Percentiles rank a stretch among this genome's conserved stretches.
phyloP scores from a whole-genome alignment of 352 stramenopile genomes.

The Phytophthora pluvialis region DNA sequence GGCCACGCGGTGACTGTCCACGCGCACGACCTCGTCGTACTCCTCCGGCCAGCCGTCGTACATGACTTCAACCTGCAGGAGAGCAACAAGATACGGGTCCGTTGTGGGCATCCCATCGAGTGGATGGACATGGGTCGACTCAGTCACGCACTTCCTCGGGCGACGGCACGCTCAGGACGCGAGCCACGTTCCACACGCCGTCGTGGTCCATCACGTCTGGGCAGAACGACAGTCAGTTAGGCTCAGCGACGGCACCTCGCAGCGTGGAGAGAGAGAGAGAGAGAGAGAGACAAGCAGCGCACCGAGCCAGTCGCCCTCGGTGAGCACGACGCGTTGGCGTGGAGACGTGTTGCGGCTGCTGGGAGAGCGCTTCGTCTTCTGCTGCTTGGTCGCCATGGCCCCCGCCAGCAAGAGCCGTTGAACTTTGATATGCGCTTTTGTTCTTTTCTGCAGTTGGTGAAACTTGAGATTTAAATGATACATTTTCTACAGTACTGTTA shows the following conservation, averaged over 20 bases:
- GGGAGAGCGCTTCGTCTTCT: slow-evolving; percentile 5
- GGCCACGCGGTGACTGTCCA: slow-evolving; percentile 65
- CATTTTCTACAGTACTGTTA: too few species aligned
- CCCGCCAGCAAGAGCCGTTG: not conserved
- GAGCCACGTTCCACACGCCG: slow-evolving; percentile 70
- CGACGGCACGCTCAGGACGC: slow-evolving; percentile 42
- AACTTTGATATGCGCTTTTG: too few species aligned
- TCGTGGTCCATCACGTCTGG: slow-evolving; percentile 66
- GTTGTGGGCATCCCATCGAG: not conserved
- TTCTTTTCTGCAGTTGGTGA: too few species aligned
- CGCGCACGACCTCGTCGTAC: slow-evolving; percentile 65
- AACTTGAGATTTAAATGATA: too few species aligned
- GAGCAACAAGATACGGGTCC: not conserved
- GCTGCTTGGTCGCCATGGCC: slow-evolving; percentile 9
- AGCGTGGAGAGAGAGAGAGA: not conserved
- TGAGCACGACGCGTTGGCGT: slow-evolving; percentile 14
- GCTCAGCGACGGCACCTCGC: not conserved
- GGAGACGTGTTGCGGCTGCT: not conserved
- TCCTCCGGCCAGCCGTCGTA: slow-evolving; percentile 72
- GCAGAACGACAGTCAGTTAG: not conserved
- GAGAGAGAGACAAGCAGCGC: not conserved
- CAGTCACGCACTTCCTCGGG: slow-evolving; percentile 19
- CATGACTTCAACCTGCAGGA: slow-evolving; percentile 56
- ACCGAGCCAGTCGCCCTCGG: slow-evolving; percentile 39
- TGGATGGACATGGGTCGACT: not conserved